These are phyloP conservation scores for Komagataella pastoris DNA, from an alignment of 805 yeast genomes.

Conservation along the genomic window DNA sequence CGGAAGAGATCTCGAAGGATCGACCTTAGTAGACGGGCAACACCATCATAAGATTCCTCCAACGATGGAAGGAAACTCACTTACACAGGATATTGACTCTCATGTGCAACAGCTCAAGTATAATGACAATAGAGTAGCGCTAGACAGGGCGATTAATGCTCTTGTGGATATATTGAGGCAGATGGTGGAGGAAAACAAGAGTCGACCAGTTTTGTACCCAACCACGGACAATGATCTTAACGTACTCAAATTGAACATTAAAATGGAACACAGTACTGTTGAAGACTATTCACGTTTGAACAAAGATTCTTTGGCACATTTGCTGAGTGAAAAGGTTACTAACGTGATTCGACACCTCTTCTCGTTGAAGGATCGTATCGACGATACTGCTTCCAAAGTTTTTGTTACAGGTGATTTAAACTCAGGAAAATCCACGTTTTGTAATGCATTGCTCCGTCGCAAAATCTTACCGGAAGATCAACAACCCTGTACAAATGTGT, in stretches of 20 bases:
- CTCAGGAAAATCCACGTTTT: constrained; percentile 92
- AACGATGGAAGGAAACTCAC: background rate
- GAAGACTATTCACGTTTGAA: constrained; percentile 42
- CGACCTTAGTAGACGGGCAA: constrained; percentile 2
- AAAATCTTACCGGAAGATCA: constrained; percentile 87
- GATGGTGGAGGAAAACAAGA: constrained; percentile 39
- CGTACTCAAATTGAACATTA: constrained; percentile 49
- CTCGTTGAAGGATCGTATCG: constrained; percentile 70
- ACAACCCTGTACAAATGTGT: constrained; percentile 94
- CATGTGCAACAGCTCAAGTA: constrained; percentile 66
- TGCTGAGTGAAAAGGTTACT: constrained; percentile 55
- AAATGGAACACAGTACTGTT: constrained; percentile 30
- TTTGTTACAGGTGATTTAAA: constrained; percentile 94
- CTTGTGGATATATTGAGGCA: constrained; percentile 37
- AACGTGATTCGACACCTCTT: constrained; percentile 55
- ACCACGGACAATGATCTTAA: constrained; percentile 17
- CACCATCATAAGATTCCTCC: background rate
- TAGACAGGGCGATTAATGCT: constrained; percentile 47
- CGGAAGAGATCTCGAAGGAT: constrained; percentile 1
- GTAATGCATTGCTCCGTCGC: constrained; percentile 76
- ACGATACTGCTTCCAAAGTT: constrained; percentile 86
- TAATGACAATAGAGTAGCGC: constrained; percentile 53
- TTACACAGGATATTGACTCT: constrained; percentile 16
- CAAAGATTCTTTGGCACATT: constrained; percentile 50
- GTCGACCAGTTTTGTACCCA: constrained; percentile 54